Conservation (phyloP, 345 rosid species). For the Pugionium dolabratum region DNA sequence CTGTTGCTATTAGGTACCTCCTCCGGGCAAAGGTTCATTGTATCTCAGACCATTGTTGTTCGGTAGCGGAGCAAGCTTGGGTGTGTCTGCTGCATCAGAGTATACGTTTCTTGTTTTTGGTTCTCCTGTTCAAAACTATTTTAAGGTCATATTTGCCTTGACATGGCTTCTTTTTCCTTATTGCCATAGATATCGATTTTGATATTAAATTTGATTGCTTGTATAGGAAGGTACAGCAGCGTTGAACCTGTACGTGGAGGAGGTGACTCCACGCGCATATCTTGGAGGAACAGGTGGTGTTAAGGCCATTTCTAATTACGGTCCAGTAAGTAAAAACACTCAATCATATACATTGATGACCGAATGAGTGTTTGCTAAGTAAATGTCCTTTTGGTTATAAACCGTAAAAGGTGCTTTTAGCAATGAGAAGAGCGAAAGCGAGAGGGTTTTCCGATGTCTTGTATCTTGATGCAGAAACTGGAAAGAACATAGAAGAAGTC, state of each 20-base stretch:
- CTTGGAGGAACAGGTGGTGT: conserved; percentile 73
- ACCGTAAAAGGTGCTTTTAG: conserved; percentile 59
- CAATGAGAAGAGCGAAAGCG: conserved; percentile 61
- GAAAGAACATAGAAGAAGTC: conserved; percentile 74
- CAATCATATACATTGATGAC: neutral
- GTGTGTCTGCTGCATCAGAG: conserved; percentile 74
- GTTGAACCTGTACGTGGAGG: conserved; percentile 61
- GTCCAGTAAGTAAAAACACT: conserved; percentile 55
- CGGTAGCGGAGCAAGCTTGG: conserved; percentile 74
- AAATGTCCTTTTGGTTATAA: conserved; percentile 14
- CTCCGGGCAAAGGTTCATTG: conserved; percentile 74
- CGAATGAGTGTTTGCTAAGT: neutral
- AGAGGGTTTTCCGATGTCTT: conserved; percentile 82
- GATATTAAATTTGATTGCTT: conserved; percentile 18
- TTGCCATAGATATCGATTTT: neutral
- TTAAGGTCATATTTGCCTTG: conserved; percentile 50
- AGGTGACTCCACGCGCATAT: conserved; percentile 60
- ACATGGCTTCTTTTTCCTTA: neutral
- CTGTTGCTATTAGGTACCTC: conserved; percentile 60
- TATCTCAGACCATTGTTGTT: conserved; percentile 82
- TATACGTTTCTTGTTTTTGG: conserved; percentile 68
- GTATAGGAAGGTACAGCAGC: conserved; percentile 56
- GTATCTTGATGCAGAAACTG: conserved; percentile 72
- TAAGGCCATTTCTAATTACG: conserved; percentile 61
- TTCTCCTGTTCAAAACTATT: conserved; percentile 82